Base-by-base conservation (phyloP, 2,329 filamentous ascomycete genomes). In the Metarhizium guizhouense region DNA sequence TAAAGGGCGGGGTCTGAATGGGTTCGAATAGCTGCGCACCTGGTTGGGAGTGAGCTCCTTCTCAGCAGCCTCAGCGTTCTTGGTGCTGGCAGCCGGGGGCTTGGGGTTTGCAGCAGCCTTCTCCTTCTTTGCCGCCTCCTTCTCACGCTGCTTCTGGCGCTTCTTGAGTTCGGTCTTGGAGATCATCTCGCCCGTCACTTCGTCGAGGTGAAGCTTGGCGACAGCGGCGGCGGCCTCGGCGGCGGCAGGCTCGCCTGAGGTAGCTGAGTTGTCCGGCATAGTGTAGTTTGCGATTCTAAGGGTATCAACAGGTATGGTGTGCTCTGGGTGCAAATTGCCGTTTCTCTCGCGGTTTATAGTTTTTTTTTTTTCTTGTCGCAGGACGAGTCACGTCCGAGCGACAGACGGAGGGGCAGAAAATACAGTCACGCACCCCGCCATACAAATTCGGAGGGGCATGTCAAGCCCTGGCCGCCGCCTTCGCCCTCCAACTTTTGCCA, bases 141-240 rank as follows among this genome's bases (percentile, higher is more conserved):
- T 85, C 72, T 93, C 84, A 63, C 93, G 86, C 69, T 86, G 81
- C 89, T 99, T 99, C 77, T 92, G 84, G 67, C 93, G 86, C 78
- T 90, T 93, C 90, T 99, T 99, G 72, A 97, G 79, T 76, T 92
- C 87, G 16, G 85, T 83, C 84, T 92, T 92, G 76, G 88, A 92
- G 58, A 87, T 70, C 72, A 74, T 85, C 76, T 99, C 94, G 66
- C 94, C 94, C 14, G 94, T 97, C 61, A 92, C 90, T 68, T 95
- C 90, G 72, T 99, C 94, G 52, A 94, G 82, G 72, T 92, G 82
- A 63, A 95, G 80, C 75, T 93, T 90, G 67, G 81, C 81, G 62
- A 86, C 72, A 64, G 74, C 73, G 63, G 80, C 81, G 60, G 84
- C 69, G 65, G 74, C 72, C 61, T 81, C 79, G 60, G 75, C 75